A percentile compares a stretch with the other conserved stretches of the same genome.
phyloP scores from a whole-genome alignment of 495 filamentous ascomycete species.

The Tuber umbilicatum region DNA sequence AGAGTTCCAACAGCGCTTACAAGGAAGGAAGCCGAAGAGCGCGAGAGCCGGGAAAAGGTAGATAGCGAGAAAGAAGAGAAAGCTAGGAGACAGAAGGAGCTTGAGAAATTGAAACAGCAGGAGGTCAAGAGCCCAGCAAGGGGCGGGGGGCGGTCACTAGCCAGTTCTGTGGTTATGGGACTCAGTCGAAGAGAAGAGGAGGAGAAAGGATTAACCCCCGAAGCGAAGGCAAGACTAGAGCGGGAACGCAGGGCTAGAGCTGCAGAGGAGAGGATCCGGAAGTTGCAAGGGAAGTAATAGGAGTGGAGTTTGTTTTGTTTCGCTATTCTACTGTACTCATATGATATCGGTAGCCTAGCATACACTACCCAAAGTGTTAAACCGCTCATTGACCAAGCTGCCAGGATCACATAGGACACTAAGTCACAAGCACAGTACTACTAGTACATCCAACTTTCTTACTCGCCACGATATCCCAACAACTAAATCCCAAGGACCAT shows the following conservation, averaged over 20 bases:
- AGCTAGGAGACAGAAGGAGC: slow-evolving; percentile 50
- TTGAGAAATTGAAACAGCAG: slow-evolving; percentile 59
- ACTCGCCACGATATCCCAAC: not conserved
- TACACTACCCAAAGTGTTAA: not conserved
- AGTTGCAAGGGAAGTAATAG: slow-evolving; percentile 49
- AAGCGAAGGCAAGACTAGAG: slow-evolving; percentile 28
- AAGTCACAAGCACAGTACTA: not conserved
- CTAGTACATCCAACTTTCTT: not conserved
- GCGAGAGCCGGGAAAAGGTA: slow-evolving; percentile 57
- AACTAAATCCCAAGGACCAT: not conserved
- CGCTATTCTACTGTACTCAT: not conserved
- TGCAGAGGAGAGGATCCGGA: slow-evolving; percentile 60
- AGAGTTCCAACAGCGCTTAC: slow-evolving; percentile 63
- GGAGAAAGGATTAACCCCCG: slow-evolving; percentile 39
- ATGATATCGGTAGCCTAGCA: not conserved
- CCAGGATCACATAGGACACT: not conserved
- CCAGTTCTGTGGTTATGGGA: slow-evolving; percentile 32
- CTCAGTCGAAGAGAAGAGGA: slow-evolving; percentile 42
- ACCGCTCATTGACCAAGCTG: not conserved
- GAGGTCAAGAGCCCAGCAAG: slow-evolving; percentile 53
- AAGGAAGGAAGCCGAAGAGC: slow-evolving; percentile 59
- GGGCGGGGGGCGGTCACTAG: slow-evolving; percentile 52
- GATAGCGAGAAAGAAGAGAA: slow-evolving; percentile 52
- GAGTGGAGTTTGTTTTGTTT: slow-evolving; percentile 2
- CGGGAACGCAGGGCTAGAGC: slow-evolving; percentile 32